Evolutionary conservation across 208 protist genomes (phyloP), one percentile per base, ranked within the genome.

Genomic region (Tritrichomonas musculus): DNA sequence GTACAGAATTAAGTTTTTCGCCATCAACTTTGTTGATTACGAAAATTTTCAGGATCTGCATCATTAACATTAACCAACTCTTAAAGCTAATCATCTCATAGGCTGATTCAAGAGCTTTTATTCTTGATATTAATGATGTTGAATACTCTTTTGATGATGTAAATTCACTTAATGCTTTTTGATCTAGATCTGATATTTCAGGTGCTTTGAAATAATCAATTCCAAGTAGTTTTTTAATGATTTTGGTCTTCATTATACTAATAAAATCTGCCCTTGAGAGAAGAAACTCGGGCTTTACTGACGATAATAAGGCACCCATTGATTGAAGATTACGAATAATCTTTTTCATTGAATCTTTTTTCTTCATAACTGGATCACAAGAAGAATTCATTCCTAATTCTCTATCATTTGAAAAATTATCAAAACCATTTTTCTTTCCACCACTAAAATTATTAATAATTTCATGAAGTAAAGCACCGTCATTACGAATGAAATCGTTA

Each of bases 151-250:
- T 88, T 33, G 41, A 33, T 39, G 77, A 88, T 22, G 77, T 88
- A 47, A 60, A 88, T 57, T 88, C 77, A 57, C 47, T 57, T 20
- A 88, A 39, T 17, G 20, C 47, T 20, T 88, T 88, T 22, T 44
- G 47, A 88, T 88, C 47, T 39, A 88, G 33, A 47, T 36, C 13
- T 20, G 44, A 20, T 36, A 88, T 14, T 20, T 88, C 47, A 3
- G 77, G 77, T 44, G 77, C 77, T 57, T 49, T 49, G 41, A 88
- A 88, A n/a, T 88, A 53, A 36, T 88, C 77, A 57, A 88, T 88
- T 60, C 77, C 77, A 17, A 88, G 30, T 33, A 88, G 47, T 30
- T 88, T 44, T n/a, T 88, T 57, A 8, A 57, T 57, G 47, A 88
- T 88, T 36, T 88, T 53, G 8, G 2, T 13, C 14, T n/a, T 13